Evolutionary conservation across 2,329 filamentous ascomycete genomes (phyloP).

Genomic region (Ophiocordyceps camponoti-rufipedis): DNA sequence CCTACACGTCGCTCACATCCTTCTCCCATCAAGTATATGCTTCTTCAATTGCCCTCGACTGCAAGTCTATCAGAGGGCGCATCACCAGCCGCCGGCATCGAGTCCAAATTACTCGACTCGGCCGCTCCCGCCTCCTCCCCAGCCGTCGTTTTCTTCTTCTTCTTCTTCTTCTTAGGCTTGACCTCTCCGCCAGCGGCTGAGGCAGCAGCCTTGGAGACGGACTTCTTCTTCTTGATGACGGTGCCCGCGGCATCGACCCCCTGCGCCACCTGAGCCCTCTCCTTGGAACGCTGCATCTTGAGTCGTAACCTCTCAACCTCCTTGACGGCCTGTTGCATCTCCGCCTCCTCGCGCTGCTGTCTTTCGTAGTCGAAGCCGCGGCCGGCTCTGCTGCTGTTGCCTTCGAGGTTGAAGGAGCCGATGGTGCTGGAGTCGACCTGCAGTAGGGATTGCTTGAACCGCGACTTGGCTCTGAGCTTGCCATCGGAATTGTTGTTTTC

Average conservation of each 20-base stretch:
- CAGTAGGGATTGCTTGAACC: conserved; percentile 46
- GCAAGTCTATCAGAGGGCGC: no score
- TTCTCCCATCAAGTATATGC: no score
- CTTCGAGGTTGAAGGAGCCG: conserved; percentile 49
- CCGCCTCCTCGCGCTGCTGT: conserved; percentile 59
- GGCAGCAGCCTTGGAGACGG: conserved; percentile 19
- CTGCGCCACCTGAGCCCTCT: conserved; percentile 52
- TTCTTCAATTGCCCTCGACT: no score
- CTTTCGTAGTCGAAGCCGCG: conserved; percentile 39
- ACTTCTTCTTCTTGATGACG: conserved; percentile 50
- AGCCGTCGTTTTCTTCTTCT: conserved; percentile 9
- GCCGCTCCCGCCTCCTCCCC: background rate
- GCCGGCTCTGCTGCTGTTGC: conserved; percentile 7
- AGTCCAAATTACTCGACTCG: background rate
- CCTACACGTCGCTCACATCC: no score
- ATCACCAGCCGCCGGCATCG: no score
- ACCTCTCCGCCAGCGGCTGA: conserved; percentile 14
- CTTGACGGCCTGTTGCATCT: conserved; percentile 76
- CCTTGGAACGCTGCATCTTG: conserved; percentile 74
- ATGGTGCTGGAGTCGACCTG: conserved; percentile 79
- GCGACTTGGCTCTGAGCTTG: conserved; percentile 27
- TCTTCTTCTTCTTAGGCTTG: conserved; percentile 33
- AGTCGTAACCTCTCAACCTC: conserved; percentile 74
- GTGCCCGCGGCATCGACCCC: conserved; percentile 48
- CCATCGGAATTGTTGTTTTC: conserved; percentile 32